Evolutionary conservation across 2,329 filamentous ascomycete genomes (phyloP), one percentile per base, ranked within the genome.

Genomic region (Aspergillus sp.): DNA sequence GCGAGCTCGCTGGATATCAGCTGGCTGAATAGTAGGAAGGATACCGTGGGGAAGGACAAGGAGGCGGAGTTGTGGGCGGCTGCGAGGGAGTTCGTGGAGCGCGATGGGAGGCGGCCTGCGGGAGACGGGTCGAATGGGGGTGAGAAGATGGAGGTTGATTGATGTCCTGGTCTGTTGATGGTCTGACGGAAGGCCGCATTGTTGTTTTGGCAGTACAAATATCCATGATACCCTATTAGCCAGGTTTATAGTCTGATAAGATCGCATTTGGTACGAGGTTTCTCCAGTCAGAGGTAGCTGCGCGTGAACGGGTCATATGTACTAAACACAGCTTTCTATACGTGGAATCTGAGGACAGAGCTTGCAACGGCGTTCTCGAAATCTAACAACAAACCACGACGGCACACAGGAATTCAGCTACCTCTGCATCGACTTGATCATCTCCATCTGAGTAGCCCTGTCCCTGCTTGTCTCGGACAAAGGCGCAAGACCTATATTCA

Each of bases 381-480:
- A 2, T 24, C 22, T 24, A 24, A 24, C 22, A 8, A n/a, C 8
- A 24, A 27, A 15, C 30, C 30, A 24, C 26, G 19, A 22, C 31
- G 26, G 26, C 19, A 29, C 4, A 28, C 4, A 34, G 24, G 14
- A 24, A n/a, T 14, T 27, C 11, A 15, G 33, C 45, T 58, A 62
- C 47, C 53, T 52, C 48, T 60, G 58, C 59, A 74, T 72, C 15
- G 67, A 68, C 48, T 67, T 75, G 51, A 96, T 93, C 65, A 95
- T 80, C 65, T 95, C 89, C 51, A 79, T 72, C 61, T 96, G 91
- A 36, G 84, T 79, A 48, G 86, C 84, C 41, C 83, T 75, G 45
- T 95, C 89, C 53, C 74, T 76, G 54, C 83, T 86, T 24, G 80
- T 78, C 63, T 94, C 86, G 44, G 84, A 93, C 58, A 96, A 65